phyloP scores from a whole-genome alignment of 176 grass and related monocot genomes.

The Lolium rigidum region DNA sequence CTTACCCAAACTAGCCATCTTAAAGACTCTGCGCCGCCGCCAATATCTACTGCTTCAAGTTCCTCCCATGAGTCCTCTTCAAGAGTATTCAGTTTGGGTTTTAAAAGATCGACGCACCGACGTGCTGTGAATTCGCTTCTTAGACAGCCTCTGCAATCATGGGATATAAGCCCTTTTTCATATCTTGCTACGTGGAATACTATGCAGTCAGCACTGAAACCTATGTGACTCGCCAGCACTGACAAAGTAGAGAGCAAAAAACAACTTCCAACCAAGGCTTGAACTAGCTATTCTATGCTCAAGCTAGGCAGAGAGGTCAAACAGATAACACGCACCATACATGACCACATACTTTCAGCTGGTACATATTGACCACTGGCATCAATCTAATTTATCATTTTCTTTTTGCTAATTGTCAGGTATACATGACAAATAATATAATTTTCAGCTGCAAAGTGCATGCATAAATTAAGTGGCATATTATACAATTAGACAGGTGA shows the following conservation, averaged over 20 bases:
- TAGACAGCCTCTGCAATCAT: constrained; percentile 82
- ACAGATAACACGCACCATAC: background rate
- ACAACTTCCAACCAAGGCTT: background rate
- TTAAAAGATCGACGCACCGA: constrained; percentile 76
- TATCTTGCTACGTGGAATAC: constrained; percentile 38
- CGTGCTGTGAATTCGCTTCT: constrained; percentile 81
- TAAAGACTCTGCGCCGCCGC: constrained; percentile 70
- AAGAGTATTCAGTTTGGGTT: constrained; percentile 80
- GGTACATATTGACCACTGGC: background rate
- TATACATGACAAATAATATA: background rate
- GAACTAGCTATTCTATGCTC: background rate
- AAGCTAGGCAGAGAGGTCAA: background rate
- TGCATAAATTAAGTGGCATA: background rate
- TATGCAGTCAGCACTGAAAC: constrained; percentile 40
- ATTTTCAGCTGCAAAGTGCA: constrained; percentile 7
- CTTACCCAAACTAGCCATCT: constrained; percentile 94
- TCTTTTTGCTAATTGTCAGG: background rate
- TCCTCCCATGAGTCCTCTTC: constrained; percentile 99
- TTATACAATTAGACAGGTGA: background rate
- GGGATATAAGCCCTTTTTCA: constrained; percentile 46
- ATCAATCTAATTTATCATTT: background rate
- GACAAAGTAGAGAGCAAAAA: too few species aligned
- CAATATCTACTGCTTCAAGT: constrained; percentile 72
- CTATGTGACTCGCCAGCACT: background rate
- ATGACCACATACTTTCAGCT: background rate